These are phyloP conservation scores for Rhododendron kiyosumense DNA, from an alignment of 148 eudicot species.

Conservation along the genomic window DNA sequence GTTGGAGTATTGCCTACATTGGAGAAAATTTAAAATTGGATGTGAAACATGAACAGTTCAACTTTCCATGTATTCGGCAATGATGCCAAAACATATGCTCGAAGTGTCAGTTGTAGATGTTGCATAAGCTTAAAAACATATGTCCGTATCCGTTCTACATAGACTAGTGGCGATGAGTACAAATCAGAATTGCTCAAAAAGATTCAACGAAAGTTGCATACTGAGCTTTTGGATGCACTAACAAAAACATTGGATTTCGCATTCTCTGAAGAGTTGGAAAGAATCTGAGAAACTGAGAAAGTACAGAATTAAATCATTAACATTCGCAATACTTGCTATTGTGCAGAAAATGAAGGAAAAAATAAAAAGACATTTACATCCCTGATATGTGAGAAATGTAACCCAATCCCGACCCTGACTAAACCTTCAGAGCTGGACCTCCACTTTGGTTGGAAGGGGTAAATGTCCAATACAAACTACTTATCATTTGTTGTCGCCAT, in stretches of 20 bases:
- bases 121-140: neutral
- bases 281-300: neutral
- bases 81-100: neutral
- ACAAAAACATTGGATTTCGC: neutral
- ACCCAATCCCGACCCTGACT: neutral
- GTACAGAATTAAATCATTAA: neutral
- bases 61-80: neutral
- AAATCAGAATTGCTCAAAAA: neutral
- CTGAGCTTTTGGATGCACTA: neutral
- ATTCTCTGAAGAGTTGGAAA: neutral
- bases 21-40: neutral
- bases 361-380: neutral
- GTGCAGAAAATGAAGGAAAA: neutral
- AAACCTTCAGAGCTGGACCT: neutral
- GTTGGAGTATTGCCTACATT: constrained; percentile 43
- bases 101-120: neutral
- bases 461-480: neutral
- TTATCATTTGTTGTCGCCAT: neutral
- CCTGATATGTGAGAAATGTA: neutral
- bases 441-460: neutral
- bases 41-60: neutral
- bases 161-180: neutral
- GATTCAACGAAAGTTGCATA: neutral
- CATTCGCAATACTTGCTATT: neutral
- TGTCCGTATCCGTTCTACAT: neutral